Conservation (phyloP, 306 rosid genomes). For the Elaeagnus macrophylla region DNA sequence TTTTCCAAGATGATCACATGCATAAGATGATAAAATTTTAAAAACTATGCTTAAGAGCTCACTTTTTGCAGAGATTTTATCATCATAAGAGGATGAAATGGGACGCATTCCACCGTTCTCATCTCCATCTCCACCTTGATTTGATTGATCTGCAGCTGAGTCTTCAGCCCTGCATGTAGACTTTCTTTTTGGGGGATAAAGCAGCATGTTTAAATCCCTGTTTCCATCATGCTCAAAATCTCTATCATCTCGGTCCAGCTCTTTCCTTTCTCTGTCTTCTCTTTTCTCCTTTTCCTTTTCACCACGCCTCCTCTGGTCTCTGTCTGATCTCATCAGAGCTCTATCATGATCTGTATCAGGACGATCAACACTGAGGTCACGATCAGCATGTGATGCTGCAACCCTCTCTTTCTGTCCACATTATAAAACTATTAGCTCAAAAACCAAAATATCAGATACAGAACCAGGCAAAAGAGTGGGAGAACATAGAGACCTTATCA, state of each 20-base stretch:
- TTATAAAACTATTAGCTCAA: slow-evolving; percentile 25
- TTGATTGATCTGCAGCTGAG: slow-evolving; percentile 56
- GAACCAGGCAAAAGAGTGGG: slow-evolving; percentile 4
- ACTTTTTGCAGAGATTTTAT: slow-evolving; percentile 65
- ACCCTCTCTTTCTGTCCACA: slow-evolving; percentile 64
- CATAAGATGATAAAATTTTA: background rate
- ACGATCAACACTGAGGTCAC: slow-evolving; percentile 78
- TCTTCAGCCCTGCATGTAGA: slow-evolving; percentile 60
- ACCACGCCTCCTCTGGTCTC: slow-evolving; percentile 70
- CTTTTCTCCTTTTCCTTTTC: slow-evolving; percentile 80
- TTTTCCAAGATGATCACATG: background rate
- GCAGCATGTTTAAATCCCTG: slow-evolving; percentile 53
- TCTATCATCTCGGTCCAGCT: slow-evolving; percentile 61
- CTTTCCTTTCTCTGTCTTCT: slow-evolving; percentile 82
- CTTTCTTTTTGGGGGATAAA: slow-evolving; percentile 55
- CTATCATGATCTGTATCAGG: slow-evolving; percentile 78
- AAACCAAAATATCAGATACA: slow-evolving; percentile 21
- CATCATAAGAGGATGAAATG: slow-evolving; percentile 59
- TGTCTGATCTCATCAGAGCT: slow-evolving; percentile 52
- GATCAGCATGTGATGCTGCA: slow-evolving; percentile 55
- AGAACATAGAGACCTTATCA: slow-evolving; percentile 58
- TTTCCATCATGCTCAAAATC: slow-evolving; percentile 67
- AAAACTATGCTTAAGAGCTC: slow-evolving; percentile 30
- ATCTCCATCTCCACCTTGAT: slow-evolving; percentile 56
- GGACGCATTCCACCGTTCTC: slow-evolving; percentile 60